A percentile compares a stretch with the other conserved stretches of the same genome.
phyloP scores from a whole-genome alignment of 2,329 filamentous ascomycete species.

The Chaetomium sp. region DNA sequence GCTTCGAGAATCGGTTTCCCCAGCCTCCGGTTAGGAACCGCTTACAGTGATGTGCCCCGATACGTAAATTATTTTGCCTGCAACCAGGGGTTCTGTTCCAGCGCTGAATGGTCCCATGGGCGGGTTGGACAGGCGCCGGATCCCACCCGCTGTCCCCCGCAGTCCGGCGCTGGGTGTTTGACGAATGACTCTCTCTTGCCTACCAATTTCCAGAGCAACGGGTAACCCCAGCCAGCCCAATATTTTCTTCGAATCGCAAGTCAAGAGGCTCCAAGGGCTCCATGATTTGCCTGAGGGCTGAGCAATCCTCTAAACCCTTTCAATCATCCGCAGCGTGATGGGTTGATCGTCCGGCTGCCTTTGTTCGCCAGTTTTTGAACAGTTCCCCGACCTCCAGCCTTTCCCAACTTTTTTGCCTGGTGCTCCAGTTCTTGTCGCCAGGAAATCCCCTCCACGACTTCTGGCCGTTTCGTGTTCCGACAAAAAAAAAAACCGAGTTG shows the following conservation, averaged over 20 bases:
- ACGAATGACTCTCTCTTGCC: conserved; percentile 27
- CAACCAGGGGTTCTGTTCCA: neutral
- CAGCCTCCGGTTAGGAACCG: conserved; percentile 19
- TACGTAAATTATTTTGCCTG: conserved; percentile 21
- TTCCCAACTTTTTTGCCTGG: conserved; percentile 12
- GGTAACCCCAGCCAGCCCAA: conserved; percentile 36
- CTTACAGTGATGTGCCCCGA: conserved; percentile 29
- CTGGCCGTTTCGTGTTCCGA: conserved; percentile 1
- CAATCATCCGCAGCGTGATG: conserved; percentile 30
- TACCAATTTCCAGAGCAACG: conserved; percentile 33
- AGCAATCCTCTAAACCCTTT: conserved; percentile 36
- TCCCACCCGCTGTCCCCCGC: conserved; percentile 22
- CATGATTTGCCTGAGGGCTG: conserved; percentile 33
- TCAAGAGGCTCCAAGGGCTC: conserved; percentile 24
- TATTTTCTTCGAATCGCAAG: conserved; percentile 35
- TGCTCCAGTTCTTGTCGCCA: conserved; percentile 11
- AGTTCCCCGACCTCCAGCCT: conserved; percentile 21
- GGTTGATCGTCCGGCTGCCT: conserved; percentile 28
- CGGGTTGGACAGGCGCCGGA: conserved; percentile 11
- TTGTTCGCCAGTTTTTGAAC: conserved; percentile 23
- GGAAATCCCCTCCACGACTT: conserved; percentile 15
- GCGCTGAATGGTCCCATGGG: neutral
- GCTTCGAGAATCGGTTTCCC: conserved; percentile 46
- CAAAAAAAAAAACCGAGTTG: conserved; percentile 11
- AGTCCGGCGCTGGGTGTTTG: conserved; percentile 20